A percentile compares a stretch with the other conserved stretches of the same genome.
These are phyloP conservation scores for Cyberlindnera mycetangii DNA, from an alignment of 805 yeast genomes.

Conservation along the genomic window DNA sequence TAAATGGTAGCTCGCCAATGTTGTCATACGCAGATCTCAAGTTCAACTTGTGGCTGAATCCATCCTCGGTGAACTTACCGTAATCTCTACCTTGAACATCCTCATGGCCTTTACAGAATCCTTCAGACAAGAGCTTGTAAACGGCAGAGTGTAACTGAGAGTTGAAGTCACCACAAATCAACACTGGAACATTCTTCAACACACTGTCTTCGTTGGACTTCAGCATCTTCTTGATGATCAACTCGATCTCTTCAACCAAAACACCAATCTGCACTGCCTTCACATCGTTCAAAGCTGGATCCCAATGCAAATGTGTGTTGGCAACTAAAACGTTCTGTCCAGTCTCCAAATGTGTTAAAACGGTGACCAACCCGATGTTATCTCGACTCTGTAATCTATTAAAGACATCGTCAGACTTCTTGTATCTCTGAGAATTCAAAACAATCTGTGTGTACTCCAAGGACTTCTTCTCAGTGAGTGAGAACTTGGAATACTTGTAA, in stretches of 20 bases:
- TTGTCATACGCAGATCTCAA: slow-evolving; percentile 81
- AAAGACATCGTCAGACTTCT: slow-evolving; percentile 90
- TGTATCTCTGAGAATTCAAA: slow-evolving; percentile 79
- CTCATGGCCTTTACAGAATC: slow-evolving; percentile 70
- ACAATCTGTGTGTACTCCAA: slow-evolving; percentile 83
- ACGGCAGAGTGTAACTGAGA: slow-evolving; percentile 88
- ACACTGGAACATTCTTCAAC: slow-evolving; percentile 62
- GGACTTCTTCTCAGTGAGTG: slow-evolving; percentile 63
- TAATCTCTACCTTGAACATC: slow-evolving; percentile 87
- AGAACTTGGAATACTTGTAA: slow-evolving; percentile 66
- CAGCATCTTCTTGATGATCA: slow-evolving; percentile 41
- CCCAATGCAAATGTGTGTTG: slow-evolving; percentile 98
- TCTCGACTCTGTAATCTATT: slow-evolving; percentile 96
- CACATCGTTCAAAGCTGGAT: slow-evolving; percentile 93
- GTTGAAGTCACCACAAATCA: slow-evolving; percentile 95
- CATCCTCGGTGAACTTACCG: slow-evolving; percentile 87
- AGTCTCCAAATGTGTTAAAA: slow-evolving; percentile 68
- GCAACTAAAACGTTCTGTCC: slow-evolving; percentile 73
- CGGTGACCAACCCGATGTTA: slow-evolving; percentile 78
- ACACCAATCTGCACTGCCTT: slow-evolving; percentile 95
- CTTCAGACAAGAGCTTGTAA: slow-evolving; percentile 81
- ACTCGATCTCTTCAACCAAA: slow-evolving; percentile 81
- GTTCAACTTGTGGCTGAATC: slow-evolving; percentile 77
- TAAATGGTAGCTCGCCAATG: slow-evolving; percentile 88
- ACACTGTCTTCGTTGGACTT: slow-evolving; percentile 40